Percentiles rank a stretch among this genome's conserved stretches.
Conservation (phyloP, 2,329 filamentous ascomycete genomes). For the Arachnomyces sp. region DNA sequence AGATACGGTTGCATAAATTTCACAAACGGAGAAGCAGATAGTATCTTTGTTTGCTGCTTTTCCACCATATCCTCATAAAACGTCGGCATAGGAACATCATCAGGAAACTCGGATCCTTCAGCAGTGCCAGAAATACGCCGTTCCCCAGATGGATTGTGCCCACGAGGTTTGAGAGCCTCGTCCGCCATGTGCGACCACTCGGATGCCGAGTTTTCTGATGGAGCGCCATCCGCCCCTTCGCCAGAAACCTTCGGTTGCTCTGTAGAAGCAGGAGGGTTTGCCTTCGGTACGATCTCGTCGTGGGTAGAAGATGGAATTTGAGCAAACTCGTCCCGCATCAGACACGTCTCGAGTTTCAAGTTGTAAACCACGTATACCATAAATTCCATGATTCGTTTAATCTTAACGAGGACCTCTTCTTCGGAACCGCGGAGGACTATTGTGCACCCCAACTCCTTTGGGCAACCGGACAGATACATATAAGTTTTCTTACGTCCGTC, state of each 20-base stretch:
- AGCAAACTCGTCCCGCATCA: slow-evolving; percentile 89
- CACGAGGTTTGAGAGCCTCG: slow-evolving; percentile 12
- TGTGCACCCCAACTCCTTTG: slow-evolving; percentile 84
- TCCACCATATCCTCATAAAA: slow-evolving; percentile 94
- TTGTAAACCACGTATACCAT: slow-evolving; percentile 99
- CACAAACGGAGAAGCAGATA: slow-evolving; percentile 94
- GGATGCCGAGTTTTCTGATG: slow-evolving; percentile 4
- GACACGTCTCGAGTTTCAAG: slow-evolving; percentile 84
- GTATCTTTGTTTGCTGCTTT: slow-evolving; percentile 83
- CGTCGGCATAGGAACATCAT: slow-evolving; percentile 76
- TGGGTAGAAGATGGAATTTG: slow-evolving; percentile 53
- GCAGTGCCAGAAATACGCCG: slow-evolving; percentile 11
- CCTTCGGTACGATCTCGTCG: slow-evolving; percentile 9
- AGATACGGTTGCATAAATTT: slow-evolving; percentile 92
- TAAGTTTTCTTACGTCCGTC: slow-evolving; percentile 84
- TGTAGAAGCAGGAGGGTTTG: slow-evolving; percentile 6
- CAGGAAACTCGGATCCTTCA: slow-evolving; percentile 51
- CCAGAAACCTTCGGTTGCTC: not conserved
- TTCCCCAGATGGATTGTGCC: slow-evolving; percentile 11
- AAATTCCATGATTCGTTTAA: slow-evolving; percentile 94
- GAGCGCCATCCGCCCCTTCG: not conserved
- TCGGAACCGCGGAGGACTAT: slow-evolving; percentile 82
- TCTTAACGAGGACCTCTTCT: slow-evolving; percentile 60
- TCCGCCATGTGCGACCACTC: slow-evolving; percentile 10
- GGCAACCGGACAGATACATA: slow-evolving; percentile 86